Conservation (phyloP, 495 filamentous ascomycete species). For the Durotheca rogersii region DNA sequence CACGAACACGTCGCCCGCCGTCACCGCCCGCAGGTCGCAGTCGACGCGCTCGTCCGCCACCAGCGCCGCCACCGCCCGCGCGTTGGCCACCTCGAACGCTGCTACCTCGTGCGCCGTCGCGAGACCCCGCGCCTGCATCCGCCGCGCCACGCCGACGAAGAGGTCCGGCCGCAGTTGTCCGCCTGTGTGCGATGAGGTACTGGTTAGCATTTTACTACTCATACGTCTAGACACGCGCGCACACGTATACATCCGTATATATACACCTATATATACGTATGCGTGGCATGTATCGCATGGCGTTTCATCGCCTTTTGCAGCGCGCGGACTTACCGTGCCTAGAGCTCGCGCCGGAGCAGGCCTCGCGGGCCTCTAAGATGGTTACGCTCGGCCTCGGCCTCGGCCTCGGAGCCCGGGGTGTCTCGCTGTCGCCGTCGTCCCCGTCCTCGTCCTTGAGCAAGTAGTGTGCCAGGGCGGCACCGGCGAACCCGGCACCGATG, state of each 20-base stretch:
- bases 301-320: too few species aligned
- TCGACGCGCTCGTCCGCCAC: constrained; percentile 44
- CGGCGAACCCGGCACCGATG: constrained; percentile 41
- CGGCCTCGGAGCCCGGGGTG: too few species aligned
- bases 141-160: constrained; percentile 48
- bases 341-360: constrained; percentile 73
- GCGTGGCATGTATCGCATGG: constrained; percentile 57
- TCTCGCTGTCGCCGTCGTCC: constrained; percentile 53
- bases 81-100: constrained; percentile 50
- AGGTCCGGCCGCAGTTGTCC: constrained; percentile 55
- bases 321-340: constrained; percentile 48
- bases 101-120: constrained; percentile 50
- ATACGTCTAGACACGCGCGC: too few species aligned
- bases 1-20: constrained; percentile 53
- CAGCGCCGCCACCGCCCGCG: constrained; percentile 45
- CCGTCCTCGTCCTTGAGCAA: constrained; percentile 29
- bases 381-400: constrained; percentile 47
- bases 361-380: constrained; percentile 69
- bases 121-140: constrained; percentile 38
- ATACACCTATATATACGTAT: constrained; percentile 49
- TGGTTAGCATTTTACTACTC: background rate
- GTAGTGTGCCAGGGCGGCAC: constrained; percentile 32
- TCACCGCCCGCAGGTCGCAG: constrained; percentile 44
- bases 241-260: too few species aligned
- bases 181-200: constrained; percentile 22